phyloP scores from a whole-genome alignment of 2,329 filamentous ascomycete species.

The Pseudogymnoascus sp. region DNA sequence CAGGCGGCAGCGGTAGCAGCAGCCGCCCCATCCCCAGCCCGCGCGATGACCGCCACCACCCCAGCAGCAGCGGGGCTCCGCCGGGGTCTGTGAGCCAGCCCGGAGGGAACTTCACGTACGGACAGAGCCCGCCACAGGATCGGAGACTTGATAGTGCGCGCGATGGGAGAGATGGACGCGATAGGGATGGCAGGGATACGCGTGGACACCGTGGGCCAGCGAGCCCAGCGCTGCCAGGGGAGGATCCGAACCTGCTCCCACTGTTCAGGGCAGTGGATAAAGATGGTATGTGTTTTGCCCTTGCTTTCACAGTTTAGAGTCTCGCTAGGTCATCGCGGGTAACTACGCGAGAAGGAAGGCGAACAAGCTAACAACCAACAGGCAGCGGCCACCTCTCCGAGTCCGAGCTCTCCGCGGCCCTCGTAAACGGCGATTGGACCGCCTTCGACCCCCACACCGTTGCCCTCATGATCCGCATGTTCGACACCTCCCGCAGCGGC shows the following conservation, averaged over 20 bases:
- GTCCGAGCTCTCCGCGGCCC: conserved; percentile 74
- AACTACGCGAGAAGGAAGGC: not conserved
- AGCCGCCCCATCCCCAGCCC: not conserved
- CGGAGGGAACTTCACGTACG: not conserved
- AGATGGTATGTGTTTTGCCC: conserved; percentile 45
- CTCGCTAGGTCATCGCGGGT: not conserved
- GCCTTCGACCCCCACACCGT: conserved; percentile 91
- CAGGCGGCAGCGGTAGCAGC: conserved; percentile 9
- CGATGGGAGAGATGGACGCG: not conserved
- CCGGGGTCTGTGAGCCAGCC: not conserved
- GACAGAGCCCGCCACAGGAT: not conserved
- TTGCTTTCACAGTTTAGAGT: not conserved
- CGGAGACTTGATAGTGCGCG: not conserved
- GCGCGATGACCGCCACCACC: not conserved
- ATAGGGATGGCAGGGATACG: not conserved
- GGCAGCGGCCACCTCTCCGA: conserved; percentile 78
- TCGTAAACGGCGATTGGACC: conserved; percentile 95
- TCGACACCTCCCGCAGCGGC: conserved; percentile 82
- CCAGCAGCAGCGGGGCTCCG: not conserved
- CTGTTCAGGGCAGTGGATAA: conserved; percentile 90
- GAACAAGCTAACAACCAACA: conserved; percentile 25
- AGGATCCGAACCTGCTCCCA: conserved; percentile 69
- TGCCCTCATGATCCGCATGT: conserved; percentile 99
- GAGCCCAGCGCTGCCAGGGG: conserved; percentile 18
- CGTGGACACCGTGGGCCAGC: not conserved